Evolutionary conservation across 2,329 filamentous ascomycete genomes (phyloP), one percentile per base, ranked within the genome.

Genomic region (Polytolypa hystricis): DNA sequence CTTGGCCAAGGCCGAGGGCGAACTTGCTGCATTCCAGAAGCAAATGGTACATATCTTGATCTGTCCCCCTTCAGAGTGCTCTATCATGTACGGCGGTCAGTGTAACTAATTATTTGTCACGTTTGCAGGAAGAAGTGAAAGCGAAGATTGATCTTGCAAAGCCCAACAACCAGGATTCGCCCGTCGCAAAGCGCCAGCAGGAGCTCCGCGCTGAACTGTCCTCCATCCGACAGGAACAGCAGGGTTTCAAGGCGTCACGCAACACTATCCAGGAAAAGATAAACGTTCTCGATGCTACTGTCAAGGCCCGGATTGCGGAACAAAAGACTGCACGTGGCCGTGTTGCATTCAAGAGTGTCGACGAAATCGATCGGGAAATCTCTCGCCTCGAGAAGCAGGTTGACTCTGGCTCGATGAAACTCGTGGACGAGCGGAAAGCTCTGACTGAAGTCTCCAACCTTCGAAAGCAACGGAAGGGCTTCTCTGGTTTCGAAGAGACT

Each of bases 351-450:
- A 94, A 91, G 74, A 85, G 70, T 50, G 74, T 77, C 37, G 87
- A 94, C 40, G 91, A 96, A 45, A 68, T 98, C 47, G 85, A 96
- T 60, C 71, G 72, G 45, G 77, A 91, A 62, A 91, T 96, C 51
- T 73, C 75, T 42, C 70, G 71, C 35, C 77, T 95, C 37, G 84
- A 94, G 48, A 80, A 80, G 62, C 75, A 89, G 58, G 86, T 96
- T 50, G 84, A 93, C 60, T 74, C 78, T 23, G 89, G 89, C 46
- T 81, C 74, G 58, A 87, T 98, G 81, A 93, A 87, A 67, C 70
- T 98, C 35, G 91, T 96, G 8, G 91, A 98, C 52, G 91, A 96
- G 75, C 93, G 85, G 72, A 96, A 95, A 74, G 79, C 84, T 6
- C 71, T 96, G 14, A 67, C 74, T 34, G 85, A 95, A 52, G 80